Conservation (phyloP, 805 yeast species). For the Starmerella sp. region DNA sequence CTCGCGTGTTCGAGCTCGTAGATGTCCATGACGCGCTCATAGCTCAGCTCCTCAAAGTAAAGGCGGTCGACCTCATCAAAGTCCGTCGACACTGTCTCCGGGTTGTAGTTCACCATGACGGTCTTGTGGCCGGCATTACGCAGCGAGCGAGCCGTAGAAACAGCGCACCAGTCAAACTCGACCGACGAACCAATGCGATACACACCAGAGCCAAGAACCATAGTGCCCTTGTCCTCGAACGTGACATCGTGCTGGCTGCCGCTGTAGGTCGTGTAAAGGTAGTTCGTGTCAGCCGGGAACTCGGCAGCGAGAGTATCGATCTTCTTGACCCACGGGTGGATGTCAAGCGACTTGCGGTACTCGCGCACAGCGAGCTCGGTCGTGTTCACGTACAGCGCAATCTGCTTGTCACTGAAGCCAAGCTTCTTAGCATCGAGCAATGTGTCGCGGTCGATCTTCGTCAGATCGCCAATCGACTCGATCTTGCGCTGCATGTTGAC, state of each 20-base stretch:
- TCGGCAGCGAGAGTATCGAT: slow-evolving; percentile 97
- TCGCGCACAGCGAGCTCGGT: slow-evolving; percentile 74
- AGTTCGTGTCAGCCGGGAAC: slow-evolving; percentile 95
- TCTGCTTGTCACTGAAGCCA: slow-evolving; percentile 93
- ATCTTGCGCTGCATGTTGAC: slow-evolving; percentile 60
- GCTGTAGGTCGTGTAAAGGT: slow-evolving; percentile 89
- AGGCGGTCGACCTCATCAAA: slow-evolving; percentile 96
- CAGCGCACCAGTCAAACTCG: slow-evolving; percentile 99
- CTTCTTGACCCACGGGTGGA: slow-evolving; percentile 88
- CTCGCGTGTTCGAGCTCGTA: slow-evolving; percentile 81
- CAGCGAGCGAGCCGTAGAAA: slow-evolving; percentile 86
- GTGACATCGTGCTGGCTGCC: slow-evolving; percentile 75
- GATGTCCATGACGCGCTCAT: slow-evolving; percentile 94
- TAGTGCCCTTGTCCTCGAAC: slow-evolving; percentile 80
- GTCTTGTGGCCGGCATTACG: slow-evolving; percentile 81
- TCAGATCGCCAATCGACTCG: slow-evolving; percentile 26
- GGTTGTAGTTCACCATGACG: slow-evolving; percentile 93
- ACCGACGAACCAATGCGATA: slow-evolving; percentile 97
- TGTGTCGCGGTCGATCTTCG: slow-evolving; percentile 49
- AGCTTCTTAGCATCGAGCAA: slow-evolving; percentile 72
- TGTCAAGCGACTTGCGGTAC: slow-evolving; percentile 65
- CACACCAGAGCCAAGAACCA: slow-evolving; percentile 98
- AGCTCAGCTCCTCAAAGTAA: slow-evolving; percentile 88
- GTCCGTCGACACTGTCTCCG: slow-evolving; percentile 97
- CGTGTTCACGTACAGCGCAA: slow-evolving; percentile 61